Evolutionary conservation across 768 basidiomycete species (phyloP).

Genomic region (Termitomyces sp.): DNA sequence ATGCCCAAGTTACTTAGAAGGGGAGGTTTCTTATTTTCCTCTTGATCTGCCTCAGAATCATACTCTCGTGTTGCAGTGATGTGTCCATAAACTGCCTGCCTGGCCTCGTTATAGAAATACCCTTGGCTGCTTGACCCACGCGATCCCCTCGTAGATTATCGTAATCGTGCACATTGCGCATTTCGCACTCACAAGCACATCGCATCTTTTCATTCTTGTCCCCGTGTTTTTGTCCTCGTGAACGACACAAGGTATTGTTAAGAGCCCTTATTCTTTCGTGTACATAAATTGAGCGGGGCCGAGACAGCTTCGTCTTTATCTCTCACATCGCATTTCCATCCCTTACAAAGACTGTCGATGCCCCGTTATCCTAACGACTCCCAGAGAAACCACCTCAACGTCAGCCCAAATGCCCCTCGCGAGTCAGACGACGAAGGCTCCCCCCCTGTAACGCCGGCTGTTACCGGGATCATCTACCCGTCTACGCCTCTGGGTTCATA

Average conservation of each 20-base stretch:
- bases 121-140: constrained; percentile 14
- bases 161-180: constrained; percentile 8
- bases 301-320: constrained; percentile 9
- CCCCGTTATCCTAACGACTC: constrained; percentile 17
- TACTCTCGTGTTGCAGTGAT: constrained; percentile 8
- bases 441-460: constrained; percentile 40
- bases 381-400: constrained; percentile 22
- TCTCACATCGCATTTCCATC: constrained; percentile 1
- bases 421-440: constrained; percentile 22
- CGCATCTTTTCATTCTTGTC: constrained; percentile 21
- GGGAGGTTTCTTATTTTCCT: not conserved
- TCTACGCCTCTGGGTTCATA: constrained; percentile 31
- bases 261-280: constrained; percentile 11
- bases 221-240: constrained; percentile 33
- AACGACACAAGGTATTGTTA: constrained; percentile 28
- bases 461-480: constrained; percentile 45
- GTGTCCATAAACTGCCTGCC: constrained; percentile 9
- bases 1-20: not conserved
- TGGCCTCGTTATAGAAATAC: constrained; percentile 13
- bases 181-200: constrained; percentile 23
- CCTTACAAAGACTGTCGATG: constrained; percentile 16
- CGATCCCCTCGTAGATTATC: constrained; percentile 17
- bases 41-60: constrained; percentile 1
- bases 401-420: constrained; percentile 11
- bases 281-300: constrained; percentile 7